phyloP scores from a whole-genome alignment of 2,329 filamentous ascomycete species.

The Xylariales sp. region DNA sequence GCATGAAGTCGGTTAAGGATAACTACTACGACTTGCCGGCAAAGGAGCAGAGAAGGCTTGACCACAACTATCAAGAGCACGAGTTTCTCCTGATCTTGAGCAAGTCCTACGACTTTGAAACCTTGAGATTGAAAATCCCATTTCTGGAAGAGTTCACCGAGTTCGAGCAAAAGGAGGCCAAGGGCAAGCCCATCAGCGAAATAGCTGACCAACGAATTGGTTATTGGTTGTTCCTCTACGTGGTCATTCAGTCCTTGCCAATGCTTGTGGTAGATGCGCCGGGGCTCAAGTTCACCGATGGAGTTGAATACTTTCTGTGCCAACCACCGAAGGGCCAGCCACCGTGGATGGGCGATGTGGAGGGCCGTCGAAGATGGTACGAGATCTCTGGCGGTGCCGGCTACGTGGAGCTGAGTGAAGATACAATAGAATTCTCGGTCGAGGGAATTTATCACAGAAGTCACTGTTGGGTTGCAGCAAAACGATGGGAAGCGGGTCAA shows the following conservation, averaged over 20 bases:
- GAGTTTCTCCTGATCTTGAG: constrained; percentile 75
- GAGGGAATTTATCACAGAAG: constrained; percentile 29
- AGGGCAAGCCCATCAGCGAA: constrained; percentile 60
- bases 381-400: constrained; percentile 62
- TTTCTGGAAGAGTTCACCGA: constrained; percentile 68
- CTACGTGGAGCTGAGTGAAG: constrained; percentile 54
- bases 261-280: constrained; percentile 75
- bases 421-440: constrained; percentile 46
- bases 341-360: constrained; percentile 66
- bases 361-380: constrained; percentile 68
- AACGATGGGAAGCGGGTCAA: constrained; percentile 25
- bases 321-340: constrained; percentile 67
- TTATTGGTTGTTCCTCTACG: constrained; percentile 79
- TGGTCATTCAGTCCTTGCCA: constrained; percentile 70
- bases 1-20: constrained; percentile 59
- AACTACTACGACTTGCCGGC: constrained; percentile 60
- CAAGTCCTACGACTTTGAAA: constrained; percentile 76
- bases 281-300: constrained; percentile 62
- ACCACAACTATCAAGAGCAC: constrained; percentile 70
- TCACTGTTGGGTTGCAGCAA: constrained; percentile 29
- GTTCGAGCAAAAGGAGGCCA: constrained; percentile 66
- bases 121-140: constrained; percentile 49
- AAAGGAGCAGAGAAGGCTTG: constrained; percentile 72
- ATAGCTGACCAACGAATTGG: constrained; percentile 68
- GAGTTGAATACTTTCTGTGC: constrained; percentile 79